These are phyloP conservation scores for Thalia dealbata DNA, from an alignment of 176 grass and related monocot genomes.

Conservation along the genomic window DNA sequence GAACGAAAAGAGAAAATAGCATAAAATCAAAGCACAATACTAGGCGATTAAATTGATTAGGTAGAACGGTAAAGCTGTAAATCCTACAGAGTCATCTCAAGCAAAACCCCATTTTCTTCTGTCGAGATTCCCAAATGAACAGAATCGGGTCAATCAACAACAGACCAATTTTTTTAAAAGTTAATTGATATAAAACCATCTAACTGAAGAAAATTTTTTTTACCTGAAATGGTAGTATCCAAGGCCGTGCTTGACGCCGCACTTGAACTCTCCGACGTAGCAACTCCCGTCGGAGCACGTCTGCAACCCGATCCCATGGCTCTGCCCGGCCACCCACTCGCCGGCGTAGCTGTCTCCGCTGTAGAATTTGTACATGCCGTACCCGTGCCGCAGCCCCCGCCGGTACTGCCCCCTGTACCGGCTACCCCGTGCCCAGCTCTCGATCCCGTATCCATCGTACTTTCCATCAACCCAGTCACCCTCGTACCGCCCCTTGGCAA, in stretches of 20 bases:
- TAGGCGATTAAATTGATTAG: background rate
- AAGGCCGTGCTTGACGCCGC: conserved; percentile 17
- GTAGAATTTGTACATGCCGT: conserved; percentile 11
- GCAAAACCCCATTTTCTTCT: background rate
- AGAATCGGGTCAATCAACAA: background rate
- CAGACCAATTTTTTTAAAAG: background rate
- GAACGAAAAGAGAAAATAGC: background rate
- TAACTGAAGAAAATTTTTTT: background rate
- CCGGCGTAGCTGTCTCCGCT: conserved; percentile 12
- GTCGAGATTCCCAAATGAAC: background rate
- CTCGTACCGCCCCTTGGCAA: conserved; percentile 11
- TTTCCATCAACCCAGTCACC: conserved; percentile 16
- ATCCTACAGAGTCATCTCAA: background rate
- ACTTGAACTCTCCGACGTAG: conserved; percentile 18
- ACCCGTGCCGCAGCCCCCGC: conserved; percentile 11
- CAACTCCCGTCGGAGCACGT: conserved; percentile 9
- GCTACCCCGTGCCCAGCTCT: conserved; percentile 12
- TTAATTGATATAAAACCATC: background rate
- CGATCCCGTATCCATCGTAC: conserved; percentile 9
- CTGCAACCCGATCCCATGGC: conserved; percentile 9
- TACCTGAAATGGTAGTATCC: conserved; percentile 13
- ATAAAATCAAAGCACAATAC: background rate
- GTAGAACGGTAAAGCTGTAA: background rate
- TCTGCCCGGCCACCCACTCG: conserved; percentile 3
- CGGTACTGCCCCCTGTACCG: conserved; percentile 12